phyloP scores from a whole-genome alignment of 768 basidiomycete species.

The Naganishia onofrii region DNA sequence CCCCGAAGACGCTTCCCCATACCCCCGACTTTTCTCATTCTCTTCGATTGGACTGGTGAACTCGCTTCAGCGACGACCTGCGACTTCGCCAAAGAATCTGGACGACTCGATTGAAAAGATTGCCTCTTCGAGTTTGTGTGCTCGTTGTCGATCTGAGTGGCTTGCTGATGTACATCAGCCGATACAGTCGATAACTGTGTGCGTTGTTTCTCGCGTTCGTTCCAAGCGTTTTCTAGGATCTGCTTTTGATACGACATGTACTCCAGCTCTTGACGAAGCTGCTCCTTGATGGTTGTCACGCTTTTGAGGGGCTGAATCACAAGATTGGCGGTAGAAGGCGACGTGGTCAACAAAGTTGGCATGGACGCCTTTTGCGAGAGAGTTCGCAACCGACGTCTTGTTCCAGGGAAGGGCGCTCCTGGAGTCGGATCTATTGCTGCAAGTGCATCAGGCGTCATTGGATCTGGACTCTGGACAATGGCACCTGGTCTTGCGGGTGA shows the following conservation, averaged over 20 bases:
- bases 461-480: neutral
- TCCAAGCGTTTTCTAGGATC: conserved; percentile 24
- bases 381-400: conserved; percentile 9
- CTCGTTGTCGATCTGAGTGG: neutral
- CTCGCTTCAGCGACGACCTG: conserved; percentile 7
- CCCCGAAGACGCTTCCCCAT: conserved; percentile 27
- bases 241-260: conserved; percentile 13
- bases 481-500: neutral
- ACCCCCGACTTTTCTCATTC: conserved; percentile 24
- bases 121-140: conserved; percentile 13
- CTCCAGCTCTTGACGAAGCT: neutral
- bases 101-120: conserved; percentile 11
- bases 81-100: neutral
- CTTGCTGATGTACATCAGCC: conserved; percentile 5
- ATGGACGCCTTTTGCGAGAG: conserved; percentile 4
- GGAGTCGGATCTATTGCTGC: neutral
- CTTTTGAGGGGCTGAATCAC: conserved; percentile 19
- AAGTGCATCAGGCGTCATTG: neutral
- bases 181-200: conserved; percentile 1
- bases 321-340: conserved; percentile 4
- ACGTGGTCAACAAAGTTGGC: neutral
- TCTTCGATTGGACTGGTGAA: neutral
- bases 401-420: conserved; percentile 7
- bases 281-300: conserved; percentile 2
- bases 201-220: conserved; percentile 6